Base-by-base conservation (phyloP, 2,329 filamentous ascomycete species). In the Diaporthe destruens region DNA sequence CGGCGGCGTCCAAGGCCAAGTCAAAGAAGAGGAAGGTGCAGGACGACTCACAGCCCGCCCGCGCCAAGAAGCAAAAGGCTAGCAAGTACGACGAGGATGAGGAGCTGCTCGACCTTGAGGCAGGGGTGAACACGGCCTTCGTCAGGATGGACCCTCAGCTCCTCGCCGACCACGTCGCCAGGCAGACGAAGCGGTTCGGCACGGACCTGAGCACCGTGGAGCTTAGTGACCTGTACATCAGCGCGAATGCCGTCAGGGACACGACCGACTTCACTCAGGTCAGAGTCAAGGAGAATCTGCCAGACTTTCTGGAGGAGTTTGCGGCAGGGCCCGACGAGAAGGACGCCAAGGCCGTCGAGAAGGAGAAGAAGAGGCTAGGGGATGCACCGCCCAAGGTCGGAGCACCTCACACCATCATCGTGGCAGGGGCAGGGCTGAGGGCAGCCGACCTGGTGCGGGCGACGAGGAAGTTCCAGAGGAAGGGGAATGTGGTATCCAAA, bases 401-500 rank as follows among this genome's bases (percentile, higher is more conserved):
- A 7, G 85, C 90, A 1, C 93, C 93, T 42, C 96, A 98, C 81
- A 98, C 96, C 1, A 87, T 99, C 70, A 90, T 99, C 47, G 89
- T 99, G n/a, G 91, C 95, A 16, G 90, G 90, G 11, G 94, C 95
- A 7, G 96, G 94, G 0, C 85, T 98, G 71, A 88, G 96, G 78
- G 95, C 96, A 6, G 95, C 96, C 20, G 94, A 98, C 79, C 84
- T 98, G 59, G 91, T 93, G 36, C 93, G 93, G 78, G 88, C 90
- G 3, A 85, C 97, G 75, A 89, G 94, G 61, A 91, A 91, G 76
- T 96, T 96, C 77, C 93, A 95, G 80, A 91, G 88, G 68, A 94
- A 96, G 80, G 91, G 94, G 11, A 90, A 88, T 65, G 88, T 90
- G 57, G 91, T 99, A 1, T 93, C 94, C 2, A 99, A 99, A 82